Evolutionary conservation across 495 filamentous ascomycete genomes (phyloP).

Genomic region (Hypoxylon crocopeplum): DNA sequence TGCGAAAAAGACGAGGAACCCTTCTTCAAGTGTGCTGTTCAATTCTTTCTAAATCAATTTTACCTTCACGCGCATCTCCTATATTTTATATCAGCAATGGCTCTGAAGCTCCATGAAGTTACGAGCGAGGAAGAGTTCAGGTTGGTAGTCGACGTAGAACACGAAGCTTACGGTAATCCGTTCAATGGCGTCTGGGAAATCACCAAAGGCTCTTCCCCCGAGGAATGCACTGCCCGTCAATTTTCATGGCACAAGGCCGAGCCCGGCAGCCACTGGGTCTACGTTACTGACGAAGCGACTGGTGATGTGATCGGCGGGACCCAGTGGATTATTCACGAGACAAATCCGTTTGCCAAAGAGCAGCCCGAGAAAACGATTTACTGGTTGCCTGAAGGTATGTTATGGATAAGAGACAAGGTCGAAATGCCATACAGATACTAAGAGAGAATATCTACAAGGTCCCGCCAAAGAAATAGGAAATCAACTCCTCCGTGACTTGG

Average conservation of each 20-base stretch:
- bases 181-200: constrained; percentile 37
- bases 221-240: constrained; percentile 33
- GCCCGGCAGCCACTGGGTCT: constrained; percentile 37
- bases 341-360: constrained; percentile 37
- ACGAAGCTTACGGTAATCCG: constrained; percentile 33
- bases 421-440: neutral
- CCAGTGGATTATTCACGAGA: constrained; percentile 41
- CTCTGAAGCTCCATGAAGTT: constrained; percentile 38
- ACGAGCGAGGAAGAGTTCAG: constrained; percentile 36
- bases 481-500: constrained; percentile 36
- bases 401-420: neutral
- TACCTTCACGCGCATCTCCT: neutral
- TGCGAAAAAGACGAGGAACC: neutral
- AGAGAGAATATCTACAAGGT: constrained; percentile 10
- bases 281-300: constrained; percentile 44
- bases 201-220: constrained; percentile 26
- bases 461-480: constrained; percentile 39
- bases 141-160: constrained; percentile 12
- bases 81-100: constrained; percentile 13
- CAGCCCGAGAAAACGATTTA: constrained; percentile 29
- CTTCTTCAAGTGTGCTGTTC: neutral
- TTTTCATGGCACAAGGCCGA: constrained; percentile 30
- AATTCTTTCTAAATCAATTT: neutral
- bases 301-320: constrained; percentile 44
- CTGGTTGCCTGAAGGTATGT: constrained; percentile 51